Evolutionary conservation across 2,329 filamentous ascomycete genomes (phyloP).

Genomic region (Fonsecaea erecta): DNA sequence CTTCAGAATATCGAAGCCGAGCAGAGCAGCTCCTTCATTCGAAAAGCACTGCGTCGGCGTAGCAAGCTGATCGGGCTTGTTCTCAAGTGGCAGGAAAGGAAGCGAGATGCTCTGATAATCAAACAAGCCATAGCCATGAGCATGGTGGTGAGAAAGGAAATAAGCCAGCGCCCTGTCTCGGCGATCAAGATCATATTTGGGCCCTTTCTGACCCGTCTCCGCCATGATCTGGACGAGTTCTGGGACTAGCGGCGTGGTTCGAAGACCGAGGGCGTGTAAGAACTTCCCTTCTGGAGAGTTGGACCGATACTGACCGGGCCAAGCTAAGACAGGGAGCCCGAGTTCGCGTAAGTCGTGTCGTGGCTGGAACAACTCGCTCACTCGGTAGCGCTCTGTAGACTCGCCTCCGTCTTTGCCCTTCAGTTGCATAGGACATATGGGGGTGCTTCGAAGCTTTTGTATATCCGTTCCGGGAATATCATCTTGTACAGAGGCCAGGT

Average conservation of each 20-base stretch:
- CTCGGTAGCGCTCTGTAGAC: constrained; percentile 63
- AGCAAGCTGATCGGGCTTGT: constrained; percentile 64
- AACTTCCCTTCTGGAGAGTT: constrained; percentile 75
- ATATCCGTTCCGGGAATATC: constrained; percentile 88
- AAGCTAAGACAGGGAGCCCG: constrained; percentile 76
- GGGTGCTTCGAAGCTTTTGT: constrained; percentile 73
- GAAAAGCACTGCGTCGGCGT: constrained; percentile 79
- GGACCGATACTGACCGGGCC: constrained; percentile 74
- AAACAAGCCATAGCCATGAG: constrained; percentile 73
- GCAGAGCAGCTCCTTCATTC: constrained; percentile 73
- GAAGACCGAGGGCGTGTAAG: constrained; percentile 72
- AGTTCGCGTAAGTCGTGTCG: constrained; percentile 71
- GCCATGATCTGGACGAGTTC: constrained; percentile 81
- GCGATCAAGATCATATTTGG: constrained; percentile 51
- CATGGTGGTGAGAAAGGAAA: constrained; percentile 78
- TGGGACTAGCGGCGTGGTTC: constrained; percentile 69
- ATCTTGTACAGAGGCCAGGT: constrained; percentile 83
- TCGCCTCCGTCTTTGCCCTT: constrained; percentile 57
- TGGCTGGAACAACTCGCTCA: constrained; percentile 82
- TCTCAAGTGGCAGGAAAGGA: constrained; percentile 74
- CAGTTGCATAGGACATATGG: constrained; percentile 79
- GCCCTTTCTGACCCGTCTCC: constrained; percentile 57
- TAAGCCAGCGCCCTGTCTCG: constrained; percentile 77
- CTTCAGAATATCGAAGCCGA: constrained; percentile 80
- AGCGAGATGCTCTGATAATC: constrained; percentile 61